Conservation (phyloP, 768 basidiomycete genomes). For the Epithele typhae region DNA sequence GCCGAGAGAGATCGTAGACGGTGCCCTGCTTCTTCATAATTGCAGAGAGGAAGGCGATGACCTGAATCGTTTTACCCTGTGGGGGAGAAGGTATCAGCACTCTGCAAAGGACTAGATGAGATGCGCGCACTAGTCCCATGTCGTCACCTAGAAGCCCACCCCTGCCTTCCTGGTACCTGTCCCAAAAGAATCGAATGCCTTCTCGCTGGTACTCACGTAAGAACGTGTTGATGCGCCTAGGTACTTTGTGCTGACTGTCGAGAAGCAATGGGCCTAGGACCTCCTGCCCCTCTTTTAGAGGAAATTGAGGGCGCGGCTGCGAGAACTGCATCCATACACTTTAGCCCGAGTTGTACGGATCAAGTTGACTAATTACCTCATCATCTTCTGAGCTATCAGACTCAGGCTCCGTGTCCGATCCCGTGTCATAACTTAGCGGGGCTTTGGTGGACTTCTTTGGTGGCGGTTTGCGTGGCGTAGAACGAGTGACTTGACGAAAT, state of each 20-base stretch:
- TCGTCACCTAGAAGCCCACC: constrained; percentile 93
- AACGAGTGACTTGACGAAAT: not conserved
- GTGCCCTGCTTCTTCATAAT: constrained; percentile 84
- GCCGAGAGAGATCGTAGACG: constrained; percentile 56
- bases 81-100: constrained; percentile 10
- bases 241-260: constrained; percentile 48
- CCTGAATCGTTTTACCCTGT: constrained; percentile 88
- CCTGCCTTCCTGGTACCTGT: constrained; percentile 56
- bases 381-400: constrained; percentile 32
- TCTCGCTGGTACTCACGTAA: constrained; percentile 90
- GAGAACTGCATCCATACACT: constrained; percentile 12
- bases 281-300: constrained; percentile 39
- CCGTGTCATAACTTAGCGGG: not conserved
- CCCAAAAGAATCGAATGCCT: constrained; percentile 79
- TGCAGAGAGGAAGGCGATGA: constrained; percentile 83
- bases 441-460: not conserved
- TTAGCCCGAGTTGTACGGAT: not conserved
- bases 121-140: constrained; percentile 70
- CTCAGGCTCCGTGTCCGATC: constrained; percentile 33
- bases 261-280: constrained; percentile 46
- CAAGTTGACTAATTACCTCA: not conserved
- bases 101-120: constrained; percentile 11
- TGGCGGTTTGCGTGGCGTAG: not conserved
- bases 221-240: constrained; percentile 74
- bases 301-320: constrained; percentile 52